These are phyloP conservation scores for Hypoxylon cercidicola DNA, from an alignment of 495 filamentous ascomycete species.

Conservation along the genomic window DNA sequence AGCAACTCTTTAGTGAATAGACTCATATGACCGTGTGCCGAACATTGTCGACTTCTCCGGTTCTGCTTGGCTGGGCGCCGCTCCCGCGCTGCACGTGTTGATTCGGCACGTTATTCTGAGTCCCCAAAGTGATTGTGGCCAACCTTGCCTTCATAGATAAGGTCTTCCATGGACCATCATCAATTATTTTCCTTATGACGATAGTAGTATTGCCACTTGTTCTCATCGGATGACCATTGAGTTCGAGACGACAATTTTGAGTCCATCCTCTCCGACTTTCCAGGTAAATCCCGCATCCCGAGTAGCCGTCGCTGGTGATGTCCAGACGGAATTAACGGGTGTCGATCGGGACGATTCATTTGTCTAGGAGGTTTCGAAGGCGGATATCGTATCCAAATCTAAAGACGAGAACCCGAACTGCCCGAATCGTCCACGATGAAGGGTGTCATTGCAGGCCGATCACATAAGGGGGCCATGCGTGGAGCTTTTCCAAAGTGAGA, in stretches of 20 bases:
- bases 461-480: slow-evolving; percentile 42
- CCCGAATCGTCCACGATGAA: slow-evolving; percentile 40
- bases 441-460: slow-evolving; percentile 49
- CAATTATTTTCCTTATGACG: neutral
- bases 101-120: slow-evolving; percentile 14
- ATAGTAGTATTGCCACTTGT: slow-evolving; percentile 6
- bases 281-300: slow-evolving; percentile 22
- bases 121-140: slow-evolving; percentile 10
- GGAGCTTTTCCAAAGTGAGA: slow-evolving; percentile 52
- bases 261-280: neutral
- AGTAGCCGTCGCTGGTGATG: slow-evolving; percentile 12
- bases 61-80: slow-evolving; percentile 19
- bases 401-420: slow-evolving; percentile 17
- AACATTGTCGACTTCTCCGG: slow-evolving; percentile 10
- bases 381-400: slow-evolving; percentile 21
- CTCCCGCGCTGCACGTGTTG: slow-evolving; percentile 17
- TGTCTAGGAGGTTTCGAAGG: slow-evolving; percentile 5
- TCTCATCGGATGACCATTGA: neutral
- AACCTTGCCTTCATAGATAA: slow-evolving; percentile 7
- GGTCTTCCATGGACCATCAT: neutral
- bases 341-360: slow-evolving; percentile 13
- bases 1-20: too few species aligned
- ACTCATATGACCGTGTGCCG: too few species aligned
- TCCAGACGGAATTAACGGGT: slow-evolving; percentile 11
- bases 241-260: neutral